Base-by-base conservation (phyloP, 2,329 filamentous ascomycete species). In the Cryphonectria naterciae region DNA sequence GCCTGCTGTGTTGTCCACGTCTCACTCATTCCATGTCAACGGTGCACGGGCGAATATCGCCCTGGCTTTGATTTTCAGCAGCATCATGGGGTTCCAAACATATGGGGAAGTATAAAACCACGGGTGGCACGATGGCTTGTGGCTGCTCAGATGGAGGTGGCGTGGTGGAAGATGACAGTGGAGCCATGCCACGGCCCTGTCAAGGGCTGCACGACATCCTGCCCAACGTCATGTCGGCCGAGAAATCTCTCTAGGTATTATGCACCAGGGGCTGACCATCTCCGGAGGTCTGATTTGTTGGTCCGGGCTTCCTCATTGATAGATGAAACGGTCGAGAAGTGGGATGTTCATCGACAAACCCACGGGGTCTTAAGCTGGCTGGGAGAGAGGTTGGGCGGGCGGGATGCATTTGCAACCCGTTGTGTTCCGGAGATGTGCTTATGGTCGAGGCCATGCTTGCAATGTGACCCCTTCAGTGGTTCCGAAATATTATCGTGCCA, bases 261-360 rank as follows among this genome's bases (percentile, higher is more conserved):
- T 54, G 61, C 46, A 19, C 52, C n/a, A 22, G 35, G 22, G 68
- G 70, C 68, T 70, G 65, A 70, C 68, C 68, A 72, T 72, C 65
- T 65, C 68, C 65, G 70, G 39, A 62, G 58, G 37, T 61, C 46
- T 63, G 17, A 70, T 70, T 70, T 49, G 71, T 39, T 60, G 61
- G 54, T 58, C 64, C 28, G 62, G 46, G 61, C 62, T 72, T 49
- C 60, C 62, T 66, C 25, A 7, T 43, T 62, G 19, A 69, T 54
- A 54, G 10, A 58, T 56, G 43, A 56, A 60, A 68, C 70, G 52
- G 71, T 66, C 71, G 54, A 70, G 61, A 68, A 72, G 71, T 72
- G 68, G 71, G 49, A 70, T 72, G 71, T 70, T 72, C 52, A 68
- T 70, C 65, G 65, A 65, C 71, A 49, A 49, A 66, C 43, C 37